Evolutionary conservation across 108 stramenopile genomes (phyloP).

Genomic region (Cyclotella kingstonii): DNA sequence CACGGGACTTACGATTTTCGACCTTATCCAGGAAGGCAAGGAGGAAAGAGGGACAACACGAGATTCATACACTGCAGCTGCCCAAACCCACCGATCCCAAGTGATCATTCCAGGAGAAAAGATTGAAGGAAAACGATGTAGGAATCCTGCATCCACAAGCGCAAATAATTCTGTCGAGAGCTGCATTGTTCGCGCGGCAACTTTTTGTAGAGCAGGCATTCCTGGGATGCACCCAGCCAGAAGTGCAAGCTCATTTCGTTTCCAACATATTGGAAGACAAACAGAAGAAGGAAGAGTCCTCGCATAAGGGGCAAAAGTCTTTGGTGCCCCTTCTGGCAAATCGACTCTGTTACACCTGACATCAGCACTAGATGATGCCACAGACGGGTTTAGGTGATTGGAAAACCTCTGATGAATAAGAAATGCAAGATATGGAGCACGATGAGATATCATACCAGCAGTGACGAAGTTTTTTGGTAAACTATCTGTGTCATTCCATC

Average conservation of each 20-base stretch:
- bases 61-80: conserved; percentile 71
- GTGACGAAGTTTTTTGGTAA: conserved; percentile 22
- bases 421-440: conserved; percentile 47
- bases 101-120: conserved; percentile 79
- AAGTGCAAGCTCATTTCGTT: conserved; percentile 78
- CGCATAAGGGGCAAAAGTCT: conserved; percentile 83
- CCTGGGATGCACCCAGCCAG: conserved; percentile 80
- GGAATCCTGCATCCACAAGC: conserved; percentile 73
- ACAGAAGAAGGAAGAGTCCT: conserved; percentile 81
- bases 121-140: conserved; percentile 57
- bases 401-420: conserved; percentile 84
- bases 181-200: conserved; percentile 68
- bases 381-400: conserved; percentile 47
- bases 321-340: conserved; percentile 39
- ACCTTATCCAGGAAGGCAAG: conserved; percentile 40
- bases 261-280: conserved; percentile 82
- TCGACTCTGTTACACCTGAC: conserved; percentile 20
- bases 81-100: conserved; percentile 93
- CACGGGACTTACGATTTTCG: conserved; percentile 22
- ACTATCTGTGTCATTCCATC: conserved; percentile 7
- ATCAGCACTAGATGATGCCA: conserved; percentile 12
- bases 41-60: conserved; percentile 60
- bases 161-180: conserved; percentile 71
- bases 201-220: conserved; percentile 67
- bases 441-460: conserved; percentile 22